Evolutionary conservation across 805 yeast species (phyloP), one percentile per base, ranked within the genome.

Genomic region (Wickerhamomyces xylosicus): DNA sequence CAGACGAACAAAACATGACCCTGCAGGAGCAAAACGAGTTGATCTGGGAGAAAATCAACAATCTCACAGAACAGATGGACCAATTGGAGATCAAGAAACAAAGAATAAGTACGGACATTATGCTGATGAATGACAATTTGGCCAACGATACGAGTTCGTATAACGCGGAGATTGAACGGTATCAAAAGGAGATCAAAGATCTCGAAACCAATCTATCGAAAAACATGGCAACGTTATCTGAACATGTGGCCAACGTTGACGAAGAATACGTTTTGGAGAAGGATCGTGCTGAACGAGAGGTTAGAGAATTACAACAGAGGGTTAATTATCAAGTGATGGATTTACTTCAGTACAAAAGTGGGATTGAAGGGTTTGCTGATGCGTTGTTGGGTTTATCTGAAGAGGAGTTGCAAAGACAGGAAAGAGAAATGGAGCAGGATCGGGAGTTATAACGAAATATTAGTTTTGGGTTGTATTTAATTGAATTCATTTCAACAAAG

Each of bases 111-210:
- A 59, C 70, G 17, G 67, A 66, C 22, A 74, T 72, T 43, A 84
- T 79, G 35, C 75, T 72, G 38, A 59, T 74, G 10, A 70, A 69
- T 48, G 78, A 72, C 46, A 63, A 70, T 34, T 68, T 72, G 74
- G 61, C 67, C 34, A 62, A 72, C 47, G 76, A 76, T 45, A 60
- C 70, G 20, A 63, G 70, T 29, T 59, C 72, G 31, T 71, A 75
- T 41, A 70, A 73, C 38, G 71, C 78, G n/a, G 82, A 81, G 52
- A 69, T 77, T 37, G 89, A 80, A 54, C 70, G 71, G 51, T 56
- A 77, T 39, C 83, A 78, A 45, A 65, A 73, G 29, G 82, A 77
- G 14, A 25, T 25, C 29, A 25, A 25, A 25, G 29, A 25, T 25
- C 14, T 25, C n/a, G 14, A 25, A 25, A 7, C 9, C 5, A 11